phyloP scores from a whole-genome alignment of 1,284 basidiomycete genomes.

The Clitocybe nebularis region DNA sequence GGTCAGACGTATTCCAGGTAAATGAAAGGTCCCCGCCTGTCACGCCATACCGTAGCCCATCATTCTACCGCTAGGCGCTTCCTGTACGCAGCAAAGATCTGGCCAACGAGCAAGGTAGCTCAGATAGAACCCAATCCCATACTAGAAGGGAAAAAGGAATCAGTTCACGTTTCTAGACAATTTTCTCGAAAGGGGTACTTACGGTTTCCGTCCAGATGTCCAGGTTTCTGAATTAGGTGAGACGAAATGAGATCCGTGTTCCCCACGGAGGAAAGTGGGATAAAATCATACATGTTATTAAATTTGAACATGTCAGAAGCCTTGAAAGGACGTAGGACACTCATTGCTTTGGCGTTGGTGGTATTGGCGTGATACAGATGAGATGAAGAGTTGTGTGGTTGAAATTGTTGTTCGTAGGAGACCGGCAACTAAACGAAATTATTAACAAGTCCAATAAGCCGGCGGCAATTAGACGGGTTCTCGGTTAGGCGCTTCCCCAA shows the following conservation, averaged over 20 bases:
- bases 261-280: conserved; percentile 7
- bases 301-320: conserved; percentile 89
- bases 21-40: conserved; percentile 6
- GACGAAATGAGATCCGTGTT: conserved; percentile 7
- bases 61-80: conserved; percentile 72
- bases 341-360: conserved; percentile 48
- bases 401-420: not conserved
- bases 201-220: conserved; percentile 95
- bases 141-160: conserved; percentile 39
- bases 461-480: too few species aligned
- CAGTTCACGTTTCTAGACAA: not conserved
- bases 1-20: too few species aligned
- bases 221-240: conserved; percentile 61
- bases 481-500: not conserved
- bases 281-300: conserved; percentile 85
- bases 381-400: not conserved
- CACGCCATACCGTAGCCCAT: conserved; percentile 78
- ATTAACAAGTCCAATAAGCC: not conserved
- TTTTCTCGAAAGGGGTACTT: conserved; percentile 20
- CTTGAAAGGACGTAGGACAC: conserved; percentile 76
- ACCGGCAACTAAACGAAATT: not conserved
- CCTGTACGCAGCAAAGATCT: conserved; percentile 80
- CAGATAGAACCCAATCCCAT: conserved; percentile 83
- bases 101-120: conserved; percentile 87
- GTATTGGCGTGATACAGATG: not conserved